phyloP scores from a whole-genome alignment of 805 yeast genomes.

The Saccharomycopsis sp. region DNA sequence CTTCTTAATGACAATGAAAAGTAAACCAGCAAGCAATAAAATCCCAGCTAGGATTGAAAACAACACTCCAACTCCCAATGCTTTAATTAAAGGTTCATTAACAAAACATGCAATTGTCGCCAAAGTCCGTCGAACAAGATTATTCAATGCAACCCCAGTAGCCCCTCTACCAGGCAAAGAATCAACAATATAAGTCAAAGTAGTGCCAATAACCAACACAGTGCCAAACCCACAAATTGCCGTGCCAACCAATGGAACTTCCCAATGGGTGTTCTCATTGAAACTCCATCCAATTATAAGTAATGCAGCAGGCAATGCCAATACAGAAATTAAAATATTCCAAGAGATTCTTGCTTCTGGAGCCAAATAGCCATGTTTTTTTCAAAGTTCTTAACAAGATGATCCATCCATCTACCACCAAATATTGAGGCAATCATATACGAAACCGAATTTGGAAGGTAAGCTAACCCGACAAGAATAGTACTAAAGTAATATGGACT shows the following conservation, averaged over 20 bases:
- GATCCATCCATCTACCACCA: constrained; percentile 79
- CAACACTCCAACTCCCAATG: constrained; percentile 66
- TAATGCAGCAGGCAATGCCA: constrained; percentile 55
- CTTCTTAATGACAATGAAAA: constrained; percentile 42
- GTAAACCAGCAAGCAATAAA: constrained; percentile 36
- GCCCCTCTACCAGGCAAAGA: constrained; percentile 84
- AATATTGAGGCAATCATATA: constrained; percentile 68
- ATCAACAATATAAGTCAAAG: constrained; percentile 75
- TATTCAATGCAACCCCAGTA: constrained; percentile 80
- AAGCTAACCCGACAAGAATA: constrained; percentile 63
- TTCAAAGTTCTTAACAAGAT: constrained; percentile 45
- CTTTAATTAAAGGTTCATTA: constrained; percentile 60
- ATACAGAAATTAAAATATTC: constrained; percentile 61
- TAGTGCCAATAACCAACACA: constrained; percentile 77
- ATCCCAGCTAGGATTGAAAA: constrained; percentile 61
- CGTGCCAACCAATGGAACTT: constrained; percentile 73
- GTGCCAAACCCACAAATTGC: constrained; percentile 77
- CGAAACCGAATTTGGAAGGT: constrained; percentile 77
- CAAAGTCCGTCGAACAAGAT: constrained; percentile 60
- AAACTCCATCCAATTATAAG: constrained; percentile 81
- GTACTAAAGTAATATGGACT: constrained; percentile 66
- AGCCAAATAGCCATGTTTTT: constrained; percentile 55
- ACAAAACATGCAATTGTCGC: constrained; percentile 75
- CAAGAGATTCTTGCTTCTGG: constrained; percentile 79
- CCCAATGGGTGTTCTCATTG: constrained; percentile 61